phyloP scores from a whole-genome alignment of 345 rosid genomes.

The Leavenworthia alabamica region DNA sequence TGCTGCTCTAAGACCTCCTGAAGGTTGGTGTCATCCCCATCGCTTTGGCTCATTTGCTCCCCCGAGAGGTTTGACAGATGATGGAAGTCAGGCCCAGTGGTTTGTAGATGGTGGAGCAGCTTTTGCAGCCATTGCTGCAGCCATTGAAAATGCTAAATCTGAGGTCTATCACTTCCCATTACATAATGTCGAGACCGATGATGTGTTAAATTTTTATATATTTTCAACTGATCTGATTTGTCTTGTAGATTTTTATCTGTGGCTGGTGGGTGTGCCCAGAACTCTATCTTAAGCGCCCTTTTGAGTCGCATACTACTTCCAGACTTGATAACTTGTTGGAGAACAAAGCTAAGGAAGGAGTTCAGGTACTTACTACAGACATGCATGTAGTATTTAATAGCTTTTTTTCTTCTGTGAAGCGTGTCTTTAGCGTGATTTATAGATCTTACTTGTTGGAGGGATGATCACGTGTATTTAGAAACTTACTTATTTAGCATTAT shows the following conservation, averaged over 20 bases:
- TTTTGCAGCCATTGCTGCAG: slow-evolving; percentile 83
- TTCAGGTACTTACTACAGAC: slow-evolving; percentile 55
- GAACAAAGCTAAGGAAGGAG: slow-evolving; percentile 95
- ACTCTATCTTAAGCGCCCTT: slow-evolving; percentile 90
- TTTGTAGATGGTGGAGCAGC: slow-evolving; percentile 93
- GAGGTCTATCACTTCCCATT: slow-evolving; percentile 56
- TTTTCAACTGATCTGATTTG: slow-evolving; percentile 31
- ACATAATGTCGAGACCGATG: slow-evolving; percentile 2
- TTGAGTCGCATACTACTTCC: slow-evolving; percentile 52
- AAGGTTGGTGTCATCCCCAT: slow-evolving; percentile 99
- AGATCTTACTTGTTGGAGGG: slow-evolving; percentile 9
- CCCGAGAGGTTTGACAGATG: slow-evolving; percentile 93
- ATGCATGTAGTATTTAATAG: slow-evolving; percentile 6
- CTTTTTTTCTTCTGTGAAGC: not conserved
- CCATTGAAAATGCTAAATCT: slow-evolving; percentile 91
- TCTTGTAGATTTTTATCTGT: slow-evolving; percentile 86
- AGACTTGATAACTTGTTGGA: slow-evolving; percentile 91
- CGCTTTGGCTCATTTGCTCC: slow-evolving; percentile 99
- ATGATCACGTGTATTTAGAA: not conserved
- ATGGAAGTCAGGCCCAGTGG: slow-evolving; percentile 98
- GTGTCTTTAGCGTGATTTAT: not conserved
- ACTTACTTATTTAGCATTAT: not conserved
- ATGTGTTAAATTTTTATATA: slow-evolving; percentile 1
- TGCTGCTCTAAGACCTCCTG: slow-evolving; percentile 95
- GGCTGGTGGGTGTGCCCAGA: slow-evolving; percentile 99